Evolutionary conservation across 495 filamentous ascomycete species (phyloP).

Genomic region (Penicillium parvum): DNA sequence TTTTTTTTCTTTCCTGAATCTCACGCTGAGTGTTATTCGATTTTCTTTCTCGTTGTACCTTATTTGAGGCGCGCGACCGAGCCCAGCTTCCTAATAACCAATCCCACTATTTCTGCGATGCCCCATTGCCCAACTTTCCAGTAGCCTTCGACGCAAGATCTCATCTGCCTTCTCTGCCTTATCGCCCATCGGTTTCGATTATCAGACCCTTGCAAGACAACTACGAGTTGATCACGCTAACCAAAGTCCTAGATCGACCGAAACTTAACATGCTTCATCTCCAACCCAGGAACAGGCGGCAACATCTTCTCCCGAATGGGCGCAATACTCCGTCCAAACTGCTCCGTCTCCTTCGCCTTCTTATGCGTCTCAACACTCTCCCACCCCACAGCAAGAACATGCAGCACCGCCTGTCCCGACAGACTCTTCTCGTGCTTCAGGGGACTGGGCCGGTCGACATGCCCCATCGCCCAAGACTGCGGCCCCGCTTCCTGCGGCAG

Average conservation of each 20-base stretch:
- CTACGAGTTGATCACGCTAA: not conserved
- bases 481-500: slow-evolving; percentile 29
- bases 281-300: slow-evolving; percentile 31
- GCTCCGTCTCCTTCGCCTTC: slow-evolving; percentile 40
- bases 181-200: not conserved
- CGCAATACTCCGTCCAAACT: slow-evolving; percentile 38
- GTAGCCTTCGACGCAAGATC: slow-evolving; percentile 11
- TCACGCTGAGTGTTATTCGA: slow-evolving; percentile 20
- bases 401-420: slow-evolving; percentile 34
- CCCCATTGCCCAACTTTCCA: slow-evolving; percentile 6
- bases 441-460: slow-evolving; percentile 39
- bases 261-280: slow-evolving; percentile 44
- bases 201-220: no score
- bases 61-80: slow-evolving; percentile 35
- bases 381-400: slow-evolving; percentile 49
- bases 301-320: slow-evolving; percentile 37
- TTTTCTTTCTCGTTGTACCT: slow-evolving; percentile 39
- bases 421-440: slow-evolving; percentile 31
- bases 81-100: slow-evolving; percentile 25
- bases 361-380: slow-evolving; percentile 49
- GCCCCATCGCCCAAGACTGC: slow-evolving; percentile 41
- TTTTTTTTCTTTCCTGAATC: slow-evolving; percentile 16
- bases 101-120: slow-evolving; percentile 14
- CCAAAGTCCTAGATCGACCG: slow-evolving; percentile 22
- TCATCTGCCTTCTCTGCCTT: slow-evolving; percentile 1